Base-by-base conservation (phyloP, 2,329 filamentous ascomycete species). In the Pleoardoris graminearum region DNA sequence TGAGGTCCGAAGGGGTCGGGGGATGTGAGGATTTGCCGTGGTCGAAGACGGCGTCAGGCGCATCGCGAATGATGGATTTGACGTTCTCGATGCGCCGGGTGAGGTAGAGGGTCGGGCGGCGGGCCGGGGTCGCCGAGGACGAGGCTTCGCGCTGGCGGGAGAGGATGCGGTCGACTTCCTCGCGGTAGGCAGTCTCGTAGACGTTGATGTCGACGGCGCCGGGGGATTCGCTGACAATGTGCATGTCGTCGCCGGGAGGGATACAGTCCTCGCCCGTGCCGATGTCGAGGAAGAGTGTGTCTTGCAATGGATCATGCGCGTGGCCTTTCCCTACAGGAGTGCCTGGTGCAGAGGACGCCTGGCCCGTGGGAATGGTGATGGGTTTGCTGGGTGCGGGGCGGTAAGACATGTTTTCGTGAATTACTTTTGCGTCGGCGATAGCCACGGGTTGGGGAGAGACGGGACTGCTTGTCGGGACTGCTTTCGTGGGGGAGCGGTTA, bases 161-260 rank as follows among this genome's bases (percentile, higher is more conserved):
- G 72, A 82, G 75, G 63, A 97, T 93, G 14, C 87, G 82, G 53
- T 88, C 82, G 23, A 94, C 83, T 74, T 97, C 90, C 55, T 89
- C 84, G 66, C 90, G 85, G 69, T 96, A 97, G 0, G 93, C 93
- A 0, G 83, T 85, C 70, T 96, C 90, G 71, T 96, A 97, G 52
- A 97, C 87, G 67, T 94, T 86, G 62, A 90, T 90, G 54, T 95
- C 91, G 5, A 90, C 89, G 1, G 87, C 88, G 0, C 87, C 87
- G 2, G 93, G 93, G 1, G 90, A 95, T 72, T 96, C 91, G 25
- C 89, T 90, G 35, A 96, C 86, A 4, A 87, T 70, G 19, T 80
- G 66, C 66, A 69, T 39, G 19, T 72, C 68, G 33, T 68, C 63
- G 1, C 57, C 51, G 7, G 59, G 51, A 5, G 71, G 60, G n/a